Percentiles rank a stretch among this genome's conserved stretches.
Evolutionary conservation across 371 early-diverging fungal species (phyloP).

Genomic region (Amoeboaphelidium protococcarum): DNA sequence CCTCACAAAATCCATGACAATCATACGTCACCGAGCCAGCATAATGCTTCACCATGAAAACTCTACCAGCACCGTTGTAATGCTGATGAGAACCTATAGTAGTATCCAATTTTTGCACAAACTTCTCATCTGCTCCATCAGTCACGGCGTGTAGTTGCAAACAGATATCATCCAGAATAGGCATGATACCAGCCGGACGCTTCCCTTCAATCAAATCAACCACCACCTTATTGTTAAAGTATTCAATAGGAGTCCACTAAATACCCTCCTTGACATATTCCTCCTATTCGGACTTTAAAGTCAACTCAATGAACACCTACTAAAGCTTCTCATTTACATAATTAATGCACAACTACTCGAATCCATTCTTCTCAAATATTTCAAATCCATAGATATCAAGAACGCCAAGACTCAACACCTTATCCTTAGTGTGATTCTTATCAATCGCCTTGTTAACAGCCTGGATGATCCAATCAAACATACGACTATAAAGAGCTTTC

Average conservation of each 20-base stretch:
- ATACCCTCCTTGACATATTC: conserved; percentile 65
- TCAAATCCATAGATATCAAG: conserved; percentile 91
- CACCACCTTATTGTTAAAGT: conserved; percentile 93
- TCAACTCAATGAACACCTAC: conserved; percentile 58
- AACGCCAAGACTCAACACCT: conserved; percentile 47
- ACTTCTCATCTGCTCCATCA: conserved; percentile 26
- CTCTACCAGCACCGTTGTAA: conserved; percentile 2
- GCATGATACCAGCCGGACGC: conserved; percentile 60
- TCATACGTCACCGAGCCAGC: conserved; percentile 85
- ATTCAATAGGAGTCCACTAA: conserved; percentile 97
- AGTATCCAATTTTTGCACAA: conserved; percentile 10
- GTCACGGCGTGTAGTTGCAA: conserved; percentile 76
- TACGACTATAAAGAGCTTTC: conserved; percentile 10
- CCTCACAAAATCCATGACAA: conserved; percentile 86
- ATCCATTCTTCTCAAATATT: conserved; percentile 89
- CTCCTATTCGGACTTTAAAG: conserved; percentile 11
- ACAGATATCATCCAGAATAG: conserved; percentile 79
- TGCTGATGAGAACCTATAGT: background rate
- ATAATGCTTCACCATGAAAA: conserved; percentile 39
- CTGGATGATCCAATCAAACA: conserved; percentile 14
- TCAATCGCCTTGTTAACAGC: conserved; percentile 5
- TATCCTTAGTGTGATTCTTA: conserved; percentile 7
- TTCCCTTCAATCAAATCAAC: conserved; percentile 91
- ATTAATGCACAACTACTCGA: conserved; percentile 99
- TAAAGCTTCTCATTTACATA: conserved; percentile 99